Conservation (phyloP, 2,329 filamentous ascomycete species). For the Colletotrichum truncatum region DNA sequence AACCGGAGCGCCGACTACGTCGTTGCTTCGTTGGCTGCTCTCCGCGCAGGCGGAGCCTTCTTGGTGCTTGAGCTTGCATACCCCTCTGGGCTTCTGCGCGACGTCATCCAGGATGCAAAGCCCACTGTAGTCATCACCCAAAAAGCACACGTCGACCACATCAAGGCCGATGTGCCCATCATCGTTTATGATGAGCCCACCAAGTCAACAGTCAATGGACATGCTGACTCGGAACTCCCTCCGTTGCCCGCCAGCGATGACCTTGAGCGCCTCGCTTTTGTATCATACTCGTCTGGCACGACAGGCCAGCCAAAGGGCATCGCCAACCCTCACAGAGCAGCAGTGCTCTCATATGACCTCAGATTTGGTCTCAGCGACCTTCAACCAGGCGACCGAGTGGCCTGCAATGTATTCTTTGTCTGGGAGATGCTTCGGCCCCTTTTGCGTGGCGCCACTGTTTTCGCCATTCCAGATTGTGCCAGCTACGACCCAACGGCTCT, state of each 20-base stretch:
- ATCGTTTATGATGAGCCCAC: constrained; percentile 68
- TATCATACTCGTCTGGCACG: constrained; percentile 83
- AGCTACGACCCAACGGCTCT: constrained; percentile 82
- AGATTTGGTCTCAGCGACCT: constrained; percentile 77
- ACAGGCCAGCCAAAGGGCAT: constrained; percentile 86
- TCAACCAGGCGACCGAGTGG: constrained; percentile 77
- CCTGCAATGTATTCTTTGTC: constrained; percentile 89
- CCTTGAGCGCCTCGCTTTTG: constrained; percentile 78
- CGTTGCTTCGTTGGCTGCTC: constrained; percentile 79
- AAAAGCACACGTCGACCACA: constrained; percentile 69
- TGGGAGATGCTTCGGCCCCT: constrained; percentile 86
- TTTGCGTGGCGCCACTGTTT: constrained; percentile 78
- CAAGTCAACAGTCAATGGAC: constrained; percentile 28
- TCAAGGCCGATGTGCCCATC: constrained; percentile 70
- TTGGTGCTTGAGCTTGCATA: constrained; percentile 84
- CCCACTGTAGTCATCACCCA: constrained; percentile 78
- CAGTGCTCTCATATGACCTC: constrained; percentile 78
- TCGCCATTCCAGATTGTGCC: constrained; percentile 77
- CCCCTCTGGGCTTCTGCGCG: constrained; percentile 75
- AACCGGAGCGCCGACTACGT: constrained; percentile 82
- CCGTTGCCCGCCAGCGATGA: constrained; percentile 71
- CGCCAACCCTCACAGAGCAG: constrained; percentile 79
- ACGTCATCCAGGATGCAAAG: constrained; percentile 79
- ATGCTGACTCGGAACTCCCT: constrained; percentile 38
- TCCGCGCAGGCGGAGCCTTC: constrained; percentile 82